Evolutionary conservation across 1,139 yeast genomes (phyloP).

Genomic region (Martiniozyma asiatica): DNA sequence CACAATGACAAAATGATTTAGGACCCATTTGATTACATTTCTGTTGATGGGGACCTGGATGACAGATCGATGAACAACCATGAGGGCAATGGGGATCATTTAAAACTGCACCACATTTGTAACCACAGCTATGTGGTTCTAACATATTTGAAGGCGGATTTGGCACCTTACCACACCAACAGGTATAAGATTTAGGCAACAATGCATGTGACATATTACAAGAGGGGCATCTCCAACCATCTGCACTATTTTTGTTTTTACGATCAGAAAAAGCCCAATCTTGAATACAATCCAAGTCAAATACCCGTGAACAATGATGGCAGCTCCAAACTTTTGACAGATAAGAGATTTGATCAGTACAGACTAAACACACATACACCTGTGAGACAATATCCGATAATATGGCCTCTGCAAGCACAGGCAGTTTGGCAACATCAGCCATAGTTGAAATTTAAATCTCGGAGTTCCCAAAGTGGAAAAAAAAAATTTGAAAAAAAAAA

Average conservation of each 20-base stretch:
- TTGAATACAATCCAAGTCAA: constrained; percentile 66
- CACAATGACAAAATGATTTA: constrained; percentile 61
- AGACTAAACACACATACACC: constrained; percentile 70
- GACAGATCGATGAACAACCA: constrained; percentile 66
- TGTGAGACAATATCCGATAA: constrained; percentile 58
- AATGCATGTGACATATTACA: constrained; percentile 48
- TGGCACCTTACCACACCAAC: constrained; percentile 82
- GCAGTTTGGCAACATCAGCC: no score
- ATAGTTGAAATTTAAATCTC: no score
- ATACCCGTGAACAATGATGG: constrained; percentile 58
- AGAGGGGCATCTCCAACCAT: constrained; percentile 85
- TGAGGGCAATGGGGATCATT: constrained; percentile 41
- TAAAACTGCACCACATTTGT: constrained; percentile 51
- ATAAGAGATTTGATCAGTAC: constrained; percentile 72
- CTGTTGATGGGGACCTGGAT: constrained; percentile 79
- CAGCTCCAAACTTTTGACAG: constrained; percentile 67
- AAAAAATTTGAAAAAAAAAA: no score
- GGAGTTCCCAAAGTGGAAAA: no score
- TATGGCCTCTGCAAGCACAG: constrained; percentile 5
- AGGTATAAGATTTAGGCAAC: constrained; percentile 53
- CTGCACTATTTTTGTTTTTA: constrained; percentile 1
- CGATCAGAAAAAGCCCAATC: constrained; percentile 59
- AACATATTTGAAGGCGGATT: constrained; percentile 53
- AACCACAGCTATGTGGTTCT: constrained; percentile 84
- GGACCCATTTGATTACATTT: constrained; percentile 74